Conservation (phyloP, 2,329 filamentous ascomycete genomes). For the Pseudogymnoascus verrucosus region DNA sequence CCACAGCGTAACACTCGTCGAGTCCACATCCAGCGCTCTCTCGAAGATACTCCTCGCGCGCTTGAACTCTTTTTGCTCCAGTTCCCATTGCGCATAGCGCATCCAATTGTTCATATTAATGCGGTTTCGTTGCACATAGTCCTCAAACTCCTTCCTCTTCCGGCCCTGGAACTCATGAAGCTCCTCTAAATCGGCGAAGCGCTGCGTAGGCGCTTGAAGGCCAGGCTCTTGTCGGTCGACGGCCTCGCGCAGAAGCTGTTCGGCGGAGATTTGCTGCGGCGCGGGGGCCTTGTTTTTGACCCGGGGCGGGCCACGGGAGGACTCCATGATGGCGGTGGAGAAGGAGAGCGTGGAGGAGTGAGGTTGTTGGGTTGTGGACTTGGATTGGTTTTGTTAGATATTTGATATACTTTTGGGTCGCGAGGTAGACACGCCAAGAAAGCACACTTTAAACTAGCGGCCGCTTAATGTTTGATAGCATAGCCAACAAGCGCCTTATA, state of each 20-base stretch:
- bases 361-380: background rate
- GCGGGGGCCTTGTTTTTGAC: slow-evolving; percentile 98
- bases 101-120: slow-evolving; percentile 99
- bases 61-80: slow-evolving; percentile 95
- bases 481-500: background rate
- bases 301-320: slow-evolving; percentile 80
- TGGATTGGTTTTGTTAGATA: background rate
- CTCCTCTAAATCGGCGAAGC: slow-evolving; percentile 94
- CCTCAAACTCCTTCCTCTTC: slow-evolving; percentile 93
- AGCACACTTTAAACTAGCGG: background rate
- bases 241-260: slow-evolving; percentile 93
- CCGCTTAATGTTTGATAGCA: background rate
- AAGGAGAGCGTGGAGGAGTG: background rate
- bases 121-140: slow-evolving; percentile 91
- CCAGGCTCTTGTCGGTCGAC: slow-evolving; percentile 90
- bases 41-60: slow-evolving; percentile 91
- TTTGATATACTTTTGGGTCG: slow-evolving; percentile 6
- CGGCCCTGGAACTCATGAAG: slow-evolving; percentile 94
- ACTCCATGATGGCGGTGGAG: slow-evolving; percentile 60
- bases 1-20: slow-evolving; percentile 81
- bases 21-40: slow-evolving; percentile 83
- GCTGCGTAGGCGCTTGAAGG: slow-evolving; percentile 83
- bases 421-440: slow-evolving; percentile 7
- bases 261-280: slow-evolving; percentile 84
- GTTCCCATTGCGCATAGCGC: slow-evolving; percentile 93